phyloP scores from a whole-genome alignment of 352 stramenopile species.

The Pythium periplocum region DNA sequence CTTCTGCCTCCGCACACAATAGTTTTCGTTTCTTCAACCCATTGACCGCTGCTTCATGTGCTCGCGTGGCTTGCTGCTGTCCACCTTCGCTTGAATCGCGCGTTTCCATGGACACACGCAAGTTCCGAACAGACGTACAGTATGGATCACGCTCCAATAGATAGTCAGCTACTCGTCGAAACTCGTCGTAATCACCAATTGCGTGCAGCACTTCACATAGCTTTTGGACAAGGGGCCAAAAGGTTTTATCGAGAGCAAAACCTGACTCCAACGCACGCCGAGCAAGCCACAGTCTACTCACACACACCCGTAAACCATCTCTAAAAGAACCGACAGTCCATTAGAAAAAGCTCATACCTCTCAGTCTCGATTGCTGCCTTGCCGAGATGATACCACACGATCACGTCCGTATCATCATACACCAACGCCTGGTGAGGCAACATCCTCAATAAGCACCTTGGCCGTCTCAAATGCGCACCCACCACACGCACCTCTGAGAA shows the following conservation, averaged over 20 bases:
- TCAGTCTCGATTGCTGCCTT: slow-evolving; percentile 51
- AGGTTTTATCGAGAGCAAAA: slow-evolving; percentile 43
- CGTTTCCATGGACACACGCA: no score
- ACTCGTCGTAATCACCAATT: slow-evolving; percentile 47
- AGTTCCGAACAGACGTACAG: slow-evolving; percentile 21
- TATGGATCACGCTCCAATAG: slow-evolving; percentile 38
- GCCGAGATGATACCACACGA: slow-evolving; percentile 73
- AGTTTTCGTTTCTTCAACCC: neutral
- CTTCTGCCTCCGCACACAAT: neutral
- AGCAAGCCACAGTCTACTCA: slow-evolving; percentile 51
- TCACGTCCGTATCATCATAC: slow-evolving; percentile 63
- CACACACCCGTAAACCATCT: neutral
- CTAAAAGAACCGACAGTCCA: no score
- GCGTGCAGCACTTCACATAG: slow-evolving; percentile 54
- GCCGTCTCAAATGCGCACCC: neutral
- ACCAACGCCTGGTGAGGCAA: slow-evolving; percentile 30
- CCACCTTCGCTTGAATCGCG: neutral
- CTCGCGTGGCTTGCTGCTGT: slow-evolving; percentile 12
- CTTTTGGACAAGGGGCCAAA: slow-evolving; percentile 55
- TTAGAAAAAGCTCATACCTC: slow-evolving; percentile 19
- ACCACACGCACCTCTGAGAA: slow-evolving; percentile 33
- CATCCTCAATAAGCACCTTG: neutral
- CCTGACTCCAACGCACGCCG: slow-evolving; percentile 53
- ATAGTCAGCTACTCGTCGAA: slow-evolving; percentile 37
- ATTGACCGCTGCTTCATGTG: neutral